Percentiles rank a stretch among this genome's conserved stretches.
Evolutionary conservation across 2,329 filamentous ascomycete genomes (phyloP).

Genomic region (Pseudocercospora ulei): DNA sequence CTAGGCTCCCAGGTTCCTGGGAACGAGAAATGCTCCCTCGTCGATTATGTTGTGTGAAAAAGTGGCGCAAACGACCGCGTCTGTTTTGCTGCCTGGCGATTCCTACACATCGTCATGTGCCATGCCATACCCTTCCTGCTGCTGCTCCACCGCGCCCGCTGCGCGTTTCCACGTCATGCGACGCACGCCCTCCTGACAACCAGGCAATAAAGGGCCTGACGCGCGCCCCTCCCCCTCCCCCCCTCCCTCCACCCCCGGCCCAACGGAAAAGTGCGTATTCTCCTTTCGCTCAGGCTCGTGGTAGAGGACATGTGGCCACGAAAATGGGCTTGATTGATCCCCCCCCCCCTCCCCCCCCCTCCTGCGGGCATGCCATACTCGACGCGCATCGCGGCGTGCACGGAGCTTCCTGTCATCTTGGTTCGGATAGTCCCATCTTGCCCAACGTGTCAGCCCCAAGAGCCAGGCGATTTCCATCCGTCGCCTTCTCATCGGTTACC

Average conservation of each 20-base stretch:
- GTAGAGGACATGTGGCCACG: slow-evolving; percentile 19
- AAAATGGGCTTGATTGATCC: slow-evolving; percentile 22
- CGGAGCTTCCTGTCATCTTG: slow-evolving; percentile 20
- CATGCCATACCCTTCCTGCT: slow-evolving; percentile 19
- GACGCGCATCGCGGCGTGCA: slow-evolving; percentile 19
- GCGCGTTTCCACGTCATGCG: slow-evolving; percentile 10
- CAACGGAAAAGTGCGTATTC: slow-evolving; percentile 16
- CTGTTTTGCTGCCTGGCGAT: slow-evolving; percentile 22
- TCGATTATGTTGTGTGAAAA: slow-evolving; percentile 21
- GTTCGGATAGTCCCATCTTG: slow-evolving; percentile 20
- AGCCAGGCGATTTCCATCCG: slow-evolving; percentile 19
- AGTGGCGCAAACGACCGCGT: slow-evolving; percentile 20
- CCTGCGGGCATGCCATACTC: slow-evolving; percentile 12
- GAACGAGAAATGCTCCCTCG: slow-evolving; percentile 22
- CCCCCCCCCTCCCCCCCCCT: slow-evolving; percentile 2
- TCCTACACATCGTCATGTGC: slow-evolving; percentile 24
- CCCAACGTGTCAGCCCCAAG: slow-evolving; percentile 13
- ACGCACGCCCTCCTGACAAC: slow-evolving; percentile 10
- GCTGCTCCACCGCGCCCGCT: slow-evolving; percentile 15
- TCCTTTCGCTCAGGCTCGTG: slow-evolving; percentile 17
- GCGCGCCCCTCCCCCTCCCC: too few relatives aligned
- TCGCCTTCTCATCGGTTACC: slow-evolving; percentile 20
- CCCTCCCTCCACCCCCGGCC: too few relatives aligned
- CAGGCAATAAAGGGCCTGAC: slow-evolving; percentile 10
- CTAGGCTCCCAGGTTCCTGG: slow-evolving; percentile 19